Base-by-base conservation (phyloP, 2,329 filamentous ascomycete genomes). In the Sphaerostilbella broomeana region DNA sequence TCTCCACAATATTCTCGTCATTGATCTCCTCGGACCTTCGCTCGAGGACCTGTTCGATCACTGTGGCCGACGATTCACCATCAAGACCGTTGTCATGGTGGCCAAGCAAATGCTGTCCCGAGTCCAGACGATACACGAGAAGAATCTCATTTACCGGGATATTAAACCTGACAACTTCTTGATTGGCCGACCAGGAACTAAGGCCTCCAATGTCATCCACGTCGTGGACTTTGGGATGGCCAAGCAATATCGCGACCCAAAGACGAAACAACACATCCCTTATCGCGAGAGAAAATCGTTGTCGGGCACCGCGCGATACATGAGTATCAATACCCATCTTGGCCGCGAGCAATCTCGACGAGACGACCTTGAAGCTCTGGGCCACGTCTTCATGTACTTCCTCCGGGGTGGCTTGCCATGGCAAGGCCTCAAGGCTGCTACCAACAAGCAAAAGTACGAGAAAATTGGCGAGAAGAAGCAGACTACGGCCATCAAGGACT, bases 401-500 rank as follows among this genome's bases (percentile, higher is more conserved):
- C 62, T 84, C 30, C 72, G 79, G n/a, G 81, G 81, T 32, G 78
- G 77, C 6, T 68, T 84, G 39, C 80, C 81, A 24, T 85, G 81
- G 80, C 79, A 85, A 58, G 80, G 79, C 8, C 67, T 85, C 47
- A 84, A 84, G 67, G 79, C 80, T 60, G 80, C 79, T 20, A 84
- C 80, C 32, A 84, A 84, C 64, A 83, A 98, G 78, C 92, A 98
- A 62, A 98, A 98, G 70, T 98, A 98, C 62, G 92, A 98, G 69
- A 97, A 97, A 76, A 98, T 98, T 65, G 92, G 92, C 31, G 90
- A 98, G 73, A 97, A 98, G 83, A 98, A 98, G 73, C 92, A 97
- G 70, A 95, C 90, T 0, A 97, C 92, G 16, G 78, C 79, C 5
- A 94, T 98, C 69, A 95, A 95, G 70, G 92, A 98, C 55, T 78